Percentiles rank a stretch among this genome's conserved stretches.
Evolutionary conservation across 2,329 filamentous ascomycete genomes (phyloP).

Genomic region (Xylaria sp.): DNA sequence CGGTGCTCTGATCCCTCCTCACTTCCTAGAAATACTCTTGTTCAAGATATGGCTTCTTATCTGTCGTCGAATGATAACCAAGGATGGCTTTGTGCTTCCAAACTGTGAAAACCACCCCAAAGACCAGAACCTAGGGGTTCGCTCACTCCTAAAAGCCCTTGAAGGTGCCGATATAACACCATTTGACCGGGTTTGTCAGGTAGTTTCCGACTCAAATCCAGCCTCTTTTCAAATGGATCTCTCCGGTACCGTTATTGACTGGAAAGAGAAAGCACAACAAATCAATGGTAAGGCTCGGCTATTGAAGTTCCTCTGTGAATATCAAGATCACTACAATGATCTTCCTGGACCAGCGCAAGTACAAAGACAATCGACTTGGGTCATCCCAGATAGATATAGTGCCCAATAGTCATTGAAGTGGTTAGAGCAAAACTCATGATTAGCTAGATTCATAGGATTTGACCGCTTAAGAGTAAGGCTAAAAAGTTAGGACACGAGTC

Average conservation of each 20-base stretch:
- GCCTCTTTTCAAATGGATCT: too few species aligned
- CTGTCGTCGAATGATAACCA: not conserved
- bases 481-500: too few species aligned
- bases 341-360: conserved; percentile 1
- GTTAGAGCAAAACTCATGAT: too few species aligned
- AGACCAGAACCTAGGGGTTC: not conserved
- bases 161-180: not conserved
- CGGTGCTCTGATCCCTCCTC: not conserved
- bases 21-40: conserved; percentile 6
- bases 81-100: not conserved
- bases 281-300: not conserved
- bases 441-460: too few species aligned
- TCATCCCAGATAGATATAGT: conserved; percentile 1
- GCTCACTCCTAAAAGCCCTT: not conserved
- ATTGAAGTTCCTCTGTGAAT: not conserved
- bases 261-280: not conserved
- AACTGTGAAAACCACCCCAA: not conserved
- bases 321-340: conserved; percentile 8
- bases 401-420: too few species aligned
- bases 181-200: not conserved
- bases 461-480: too few species aligned
- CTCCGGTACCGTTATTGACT: too few species aligned
- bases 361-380: not conserved
- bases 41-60: conserved; percentile 1
- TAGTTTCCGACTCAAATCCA: not conserved